These are phyloP conservation scores for Colletotrichum tropicale DNA, from an alignment of 2,329 filamentous ascomycete species.

Conservation along the genomic window DNA sequence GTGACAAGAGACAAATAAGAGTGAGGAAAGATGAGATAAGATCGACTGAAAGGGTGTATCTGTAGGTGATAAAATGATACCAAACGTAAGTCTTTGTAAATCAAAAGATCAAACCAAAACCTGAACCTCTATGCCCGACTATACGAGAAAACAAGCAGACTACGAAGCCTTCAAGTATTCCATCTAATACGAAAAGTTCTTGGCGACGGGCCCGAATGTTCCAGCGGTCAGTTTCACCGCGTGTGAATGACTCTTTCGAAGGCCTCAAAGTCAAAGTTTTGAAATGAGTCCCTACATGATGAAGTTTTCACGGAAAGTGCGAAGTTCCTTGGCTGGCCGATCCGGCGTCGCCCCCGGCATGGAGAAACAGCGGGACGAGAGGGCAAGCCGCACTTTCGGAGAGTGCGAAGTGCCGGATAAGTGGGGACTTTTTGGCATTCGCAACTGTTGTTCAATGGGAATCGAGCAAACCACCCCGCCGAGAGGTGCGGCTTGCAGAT, in stretches of 20 bases:
- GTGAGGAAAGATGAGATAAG: neutral
- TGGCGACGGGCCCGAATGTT: neutral
- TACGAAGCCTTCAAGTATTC: neutral
- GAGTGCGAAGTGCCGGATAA: neutral
- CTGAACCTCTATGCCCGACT: neutral
- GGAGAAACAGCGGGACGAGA: neutral
- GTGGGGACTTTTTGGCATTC: neutral
- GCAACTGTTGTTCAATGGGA: neutral
- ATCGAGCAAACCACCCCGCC: neutral
- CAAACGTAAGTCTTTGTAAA: neutral
- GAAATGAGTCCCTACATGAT: neutral
- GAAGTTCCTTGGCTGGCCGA: neutral
- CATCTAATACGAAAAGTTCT: neutral
- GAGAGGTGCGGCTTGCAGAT: neutral
- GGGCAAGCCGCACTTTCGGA: slow-evolving; percentile 8
- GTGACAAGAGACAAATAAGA: neutral
- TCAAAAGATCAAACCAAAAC: neutral
- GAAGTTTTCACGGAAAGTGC: neutral
- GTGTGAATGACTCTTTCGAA: neutral
- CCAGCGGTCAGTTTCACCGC: neutral
- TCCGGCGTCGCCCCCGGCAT: neutral
- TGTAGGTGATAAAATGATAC: neutral
- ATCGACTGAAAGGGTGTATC: neutral
- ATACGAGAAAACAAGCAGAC: neutral
- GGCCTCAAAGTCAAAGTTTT: neutral